Base-by-base conservation (phyloP, 176 grass and related monocot genomes). In the Tillandsia fasciculata region DNA sequence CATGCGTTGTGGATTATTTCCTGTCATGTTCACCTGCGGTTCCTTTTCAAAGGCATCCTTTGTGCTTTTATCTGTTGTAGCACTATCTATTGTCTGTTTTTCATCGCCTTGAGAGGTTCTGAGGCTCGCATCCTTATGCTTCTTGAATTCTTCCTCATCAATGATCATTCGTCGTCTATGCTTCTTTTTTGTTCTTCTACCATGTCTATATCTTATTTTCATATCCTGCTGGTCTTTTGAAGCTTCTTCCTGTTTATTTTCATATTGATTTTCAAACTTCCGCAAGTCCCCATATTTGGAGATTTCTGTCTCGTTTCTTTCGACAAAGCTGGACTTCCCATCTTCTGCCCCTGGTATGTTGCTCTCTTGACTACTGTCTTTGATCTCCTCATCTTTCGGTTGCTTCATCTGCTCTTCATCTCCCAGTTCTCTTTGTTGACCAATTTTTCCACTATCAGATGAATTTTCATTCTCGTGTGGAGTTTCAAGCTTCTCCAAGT, bases 301-400 rank as follows among this genome's bases (percentile, higher is more conserved):
- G 50, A 57, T 73, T 80, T 87, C 73, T 67, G 79, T 80, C 52
- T 65, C 50, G 76, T 26, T 69, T 74, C 74, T 68, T 33, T 67
- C 20, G 51, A 42, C 64, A 42, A 57, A 78, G 49, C 64, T 64
- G 77, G 74, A 6, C 64, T 79, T 78, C 8, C 8, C 5, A 22
- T 73, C 73, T 73, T 77, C 77, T 48, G 63, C 82, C 70, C 85
- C 89, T 75, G 81, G 69, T 49, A 74, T 51, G 52, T 84, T 85
- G 76, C 68, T 88, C 11, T 76, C 73, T 70, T 61, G 17, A 61
- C 68, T 83, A 69, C 22, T 80, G 64, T 63, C 33, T 26, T 68
- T 29, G 47, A 42, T 83, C 56, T 27, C 64, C 27, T 87, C 65
- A 5, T 61, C 73, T 87, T 87, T 77, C 7, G 64, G 56, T 22